Evolutionary conservation across 345 rosid species (phyloP).

Genomic region (Pugionium cornutum): DNA sequence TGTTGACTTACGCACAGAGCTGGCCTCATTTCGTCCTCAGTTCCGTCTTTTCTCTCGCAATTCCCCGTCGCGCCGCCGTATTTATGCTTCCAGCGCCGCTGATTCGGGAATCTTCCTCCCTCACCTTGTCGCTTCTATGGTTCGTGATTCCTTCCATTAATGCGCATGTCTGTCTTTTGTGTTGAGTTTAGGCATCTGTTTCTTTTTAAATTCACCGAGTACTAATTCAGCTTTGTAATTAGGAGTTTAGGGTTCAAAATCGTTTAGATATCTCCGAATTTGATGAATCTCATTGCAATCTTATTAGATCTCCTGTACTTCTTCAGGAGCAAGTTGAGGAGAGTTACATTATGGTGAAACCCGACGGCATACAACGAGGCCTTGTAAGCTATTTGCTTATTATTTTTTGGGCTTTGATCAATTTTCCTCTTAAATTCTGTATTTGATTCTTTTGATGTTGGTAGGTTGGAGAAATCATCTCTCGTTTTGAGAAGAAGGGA

Average conservation of each 20-base stretch:
- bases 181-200: too few species aligned
- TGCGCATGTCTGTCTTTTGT: too few species aligned
- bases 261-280: too few species aligned
- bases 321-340: constrained; percentile 60
- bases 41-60: constrained; percentile 52
- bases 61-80: constrained; percentile 41
- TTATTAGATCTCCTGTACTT: not conserved
- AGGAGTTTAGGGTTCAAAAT: too few species aligned
- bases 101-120: constrained; percentile 73
- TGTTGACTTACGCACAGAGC: constrained; percentile 33
- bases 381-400: constrained; percentile 54
- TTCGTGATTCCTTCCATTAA: constrained; percentile 23
- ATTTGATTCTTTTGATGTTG: not conserved
- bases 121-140: constrained; percentile 82
- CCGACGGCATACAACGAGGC: constrained; percentile 92
- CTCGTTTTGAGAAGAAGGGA: constrained; percentile 95
- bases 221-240: too few species aligned
- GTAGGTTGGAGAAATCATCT: constrained; percentile 89
- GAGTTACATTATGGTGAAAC: constrained; percentile 92
- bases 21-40: constrained; percentile 55
- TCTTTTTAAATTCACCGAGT: not conserved
- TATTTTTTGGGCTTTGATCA: too few species aligned
- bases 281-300: not conserved
- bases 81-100: constrained; percentile 45
- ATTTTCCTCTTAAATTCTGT: not conserved